Conservation (phyloP, 768 basidiomycete genomes). For the Macrocybe gigantea region DNA sequence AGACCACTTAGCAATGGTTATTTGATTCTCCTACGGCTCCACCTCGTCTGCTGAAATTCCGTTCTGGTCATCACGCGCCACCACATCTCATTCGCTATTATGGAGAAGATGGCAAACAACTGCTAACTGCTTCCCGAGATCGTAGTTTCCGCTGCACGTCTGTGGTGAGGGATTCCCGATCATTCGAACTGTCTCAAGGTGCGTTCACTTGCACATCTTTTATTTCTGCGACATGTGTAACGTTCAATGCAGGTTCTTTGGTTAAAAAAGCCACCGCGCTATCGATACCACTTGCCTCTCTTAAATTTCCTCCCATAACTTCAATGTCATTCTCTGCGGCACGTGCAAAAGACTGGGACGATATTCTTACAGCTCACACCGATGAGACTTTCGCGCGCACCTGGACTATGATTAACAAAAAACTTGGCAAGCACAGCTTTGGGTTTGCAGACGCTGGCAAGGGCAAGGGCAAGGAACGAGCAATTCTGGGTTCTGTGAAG, state of each 20-base stretch:
- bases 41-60: constrained; percentile 85
- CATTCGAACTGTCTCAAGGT: constrained; percentile 95
- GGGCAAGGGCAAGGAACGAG: constrained; percentile 40
- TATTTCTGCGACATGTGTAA: background rate
- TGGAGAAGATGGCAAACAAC: constrained; percentile 94
- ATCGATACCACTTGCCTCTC: constrained; percentile 70
- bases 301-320: constrained; percentile 81
- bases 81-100: constrained; percentile 93
- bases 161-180: constrained; percentile 91
- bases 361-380: constrained; percentile 85
- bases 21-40: constrained; percentile 87
- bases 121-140: constrained; percentile 86
- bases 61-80: constrained; percentile 88
- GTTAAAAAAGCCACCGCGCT: constrained; percentile 73
- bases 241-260: constrained; percentile 56
- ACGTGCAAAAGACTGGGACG: constrained; percentile 95
- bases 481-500: constrained; percentile 60
- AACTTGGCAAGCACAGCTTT: constrained; percentile 71
- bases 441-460: constrained; percentile 47
- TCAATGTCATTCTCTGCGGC: constrained; percentile 74
- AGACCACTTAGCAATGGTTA: constrained; percentile 79
- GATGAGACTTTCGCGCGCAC: constrained; percentile 81
- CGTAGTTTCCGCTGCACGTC: constrained; percentile 86
- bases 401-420: constrained; percentile 84
- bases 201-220: constrained; percentile 2